Evolutionary conservation across 2,329 filamentous ascomycete genomes (phyloP).

Genomic region (Neopestalotiopsis rosae): DNA sequence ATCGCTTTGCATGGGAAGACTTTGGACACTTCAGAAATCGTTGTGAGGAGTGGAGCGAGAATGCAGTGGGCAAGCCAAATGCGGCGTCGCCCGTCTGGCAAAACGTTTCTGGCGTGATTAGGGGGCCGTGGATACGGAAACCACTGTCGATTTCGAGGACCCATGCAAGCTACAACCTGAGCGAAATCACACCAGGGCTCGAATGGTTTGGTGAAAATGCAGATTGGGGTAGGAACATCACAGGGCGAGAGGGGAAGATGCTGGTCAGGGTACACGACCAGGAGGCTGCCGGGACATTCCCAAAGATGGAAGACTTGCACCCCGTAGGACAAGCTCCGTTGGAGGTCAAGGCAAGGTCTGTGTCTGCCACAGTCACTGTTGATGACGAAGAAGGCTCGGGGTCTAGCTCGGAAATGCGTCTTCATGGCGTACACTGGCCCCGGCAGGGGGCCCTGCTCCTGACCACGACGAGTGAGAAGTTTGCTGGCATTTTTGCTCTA

Average conservation of each 20-base stretch:
- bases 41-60: slow-evolving; percentile 65
- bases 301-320: slow-evolving; percentile 42
- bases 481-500: slow-evolving; percentile 86
- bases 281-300: slow-evolving; percentile 46
- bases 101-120: slow-evolving; percentile 78
- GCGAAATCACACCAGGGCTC: slow-evolving; percentile 66
- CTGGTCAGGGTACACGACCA: slow-evolving; percentile 69
- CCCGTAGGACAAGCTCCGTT: slow-evolving; percentile 38
- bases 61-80: slow-evolving; percentile 51
- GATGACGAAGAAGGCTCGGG: slow-evolving; percentile 73
- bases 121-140: slow-evolving; percentile 75
- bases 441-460: slow-evolving; percentile 80
- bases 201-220: slow-evolving; percentile 65
- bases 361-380: slow-evolving; percentile 72
- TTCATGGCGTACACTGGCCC: slow-evolving; percentile 87
- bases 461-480: slow-evolving; percentile 92
- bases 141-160: slow-evolving; percentile 51
- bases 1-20: slow-evolving; percentile 81
- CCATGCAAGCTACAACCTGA: slow-evolving; percentile 65
- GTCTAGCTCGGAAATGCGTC: slow-evolving; percentile 77
- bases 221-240: slow-evolving; percentile 82
- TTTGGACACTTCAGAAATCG: slow-evolving; percentile 69
- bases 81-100: slow-evolving; percentile 64
- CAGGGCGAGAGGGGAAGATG: slow-evolving; percentile 72
- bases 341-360: slow-evolving; percentile 68